Conservation (phyloP, 1,284 basidiomycete species). For the Pholiota adiposa region DNA sequence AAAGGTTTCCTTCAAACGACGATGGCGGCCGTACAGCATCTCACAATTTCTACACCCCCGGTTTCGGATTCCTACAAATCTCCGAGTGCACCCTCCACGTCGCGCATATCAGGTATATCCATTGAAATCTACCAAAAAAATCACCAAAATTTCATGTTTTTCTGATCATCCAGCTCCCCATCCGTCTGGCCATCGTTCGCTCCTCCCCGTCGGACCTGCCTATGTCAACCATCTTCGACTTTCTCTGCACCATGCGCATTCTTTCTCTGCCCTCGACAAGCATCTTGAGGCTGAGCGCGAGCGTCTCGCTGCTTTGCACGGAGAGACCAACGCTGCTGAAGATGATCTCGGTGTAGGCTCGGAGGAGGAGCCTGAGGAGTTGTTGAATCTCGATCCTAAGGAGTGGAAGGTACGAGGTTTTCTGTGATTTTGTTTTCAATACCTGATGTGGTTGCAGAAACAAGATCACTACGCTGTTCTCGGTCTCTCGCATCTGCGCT, state of each 20-base stretch:
- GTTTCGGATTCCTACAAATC: constrained; percentile 34
- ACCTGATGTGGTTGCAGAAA: constrained; percentile 55
- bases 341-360: constrained; percentile 94
- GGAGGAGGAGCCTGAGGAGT: constrained; percentile 80
- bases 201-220: constrained; percentile 85
- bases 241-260: constrained; percentile 73
- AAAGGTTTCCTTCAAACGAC: constrained; percentile 9
- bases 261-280: constrained; percentile 82
- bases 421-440: not conserved
- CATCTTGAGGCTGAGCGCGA: constrained; percentile 47
- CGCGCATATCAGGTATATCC: constrained; percentile 32
- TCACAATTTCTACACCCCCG: constrained; percentile 9
- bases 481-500: constrained; percentile 89
- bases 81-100: constrained; percentile 33
- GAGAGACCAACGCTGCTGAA: constrained; percentile 62
- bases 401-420: constrained; percentile 87
- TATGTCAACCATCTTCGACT: constrained; percentile 84
- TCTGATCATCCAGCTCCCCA: constrained; percentile 30
- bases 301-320: constrained; percentile 57
- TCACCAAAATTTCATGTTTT: not conserved
- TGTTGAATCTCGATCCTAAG: constrained; percentile 88
- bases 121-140: not conserved
- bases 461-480: constrained; percentile 99
- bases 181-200: constrained; percentile 39
- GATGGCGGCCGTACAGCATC: constrained; percentile 9